Evolutionary conservation across 2,329 filamentous ascomycete genomes (phyloP).

Genomic region (Allantophomopsis cytisporea): DNA sequence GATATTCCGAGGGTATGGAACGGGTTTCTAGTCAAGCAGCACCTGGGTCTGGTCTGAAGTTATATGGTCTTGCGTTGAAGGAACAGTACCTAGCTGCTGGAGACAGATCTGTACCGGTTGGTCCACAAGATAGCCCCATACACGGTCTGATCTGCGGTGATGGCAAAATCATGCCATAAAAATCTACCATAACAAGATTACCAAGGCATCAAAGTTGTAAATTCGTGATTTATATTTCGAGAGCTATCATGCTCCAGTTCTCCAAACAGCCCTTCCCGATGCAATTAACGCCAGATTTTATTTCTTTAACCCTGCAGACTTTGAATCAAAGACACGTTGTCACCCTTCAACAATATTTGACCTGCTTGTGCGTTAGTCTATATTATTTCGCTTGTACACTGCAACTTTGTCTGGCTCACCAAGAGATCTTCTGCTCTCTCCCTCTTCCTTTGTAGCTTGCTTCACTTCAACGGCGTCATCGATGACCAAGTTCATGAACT

Average conservation of each 20-base stretch:
- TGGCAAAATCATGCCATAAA: slow-evolving; percentile 36
- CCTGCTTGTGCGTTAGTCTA: slow-evolving; percentile 24
- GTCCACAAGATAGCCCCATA: slow-evolving; percentile 63
- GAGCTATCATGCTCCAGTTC: too few relatives aligned
- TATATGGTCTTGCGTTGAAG: slow-evolving; percentile 68
- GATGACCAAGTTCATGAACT: slow-evolving; percentile 98
- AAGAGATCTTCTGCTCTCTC: slow-evolving; percentile 64
- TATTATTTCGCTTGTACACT: neutral
- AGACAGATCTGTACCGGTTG: slow-evolving; percentile 57
- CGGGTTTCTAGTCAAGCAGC: too few relatives aligned
- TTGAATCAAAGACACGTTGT: slow-evolving; percentile 51
- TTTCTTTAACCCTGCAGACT: slow-evolving; percentile 17
- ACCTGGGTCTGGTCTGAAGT: slow-evolving; percentile 41
- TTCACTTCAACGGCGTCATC: slow-evolving; percentile 93
- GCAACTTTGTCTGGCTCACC: slow-evolving; percentile 39
- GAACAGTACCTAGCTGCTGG: slow-evolving; percentile 59
- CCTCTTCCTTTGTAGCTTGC: slow-evolving; percentile 67
- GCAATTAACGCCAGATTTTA: too few relatives aligned
- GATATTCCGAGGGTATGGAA: slow-evolving; percentile 33
- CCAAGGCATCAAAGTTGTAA: too few relatives aligned
- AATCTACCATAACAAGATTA: too few relatives aligned
- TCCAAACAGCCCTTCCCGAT: too few relatives aligned
- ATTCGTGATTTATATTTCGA: too few relatives aligned
- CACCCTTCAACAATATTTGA: slow-evolving; percentile 53
- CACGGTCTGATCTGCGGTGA: slow-evolving; percentile 65